Conservation (phyloP, 116 monocot species). For the Iris pallida region DNA sequence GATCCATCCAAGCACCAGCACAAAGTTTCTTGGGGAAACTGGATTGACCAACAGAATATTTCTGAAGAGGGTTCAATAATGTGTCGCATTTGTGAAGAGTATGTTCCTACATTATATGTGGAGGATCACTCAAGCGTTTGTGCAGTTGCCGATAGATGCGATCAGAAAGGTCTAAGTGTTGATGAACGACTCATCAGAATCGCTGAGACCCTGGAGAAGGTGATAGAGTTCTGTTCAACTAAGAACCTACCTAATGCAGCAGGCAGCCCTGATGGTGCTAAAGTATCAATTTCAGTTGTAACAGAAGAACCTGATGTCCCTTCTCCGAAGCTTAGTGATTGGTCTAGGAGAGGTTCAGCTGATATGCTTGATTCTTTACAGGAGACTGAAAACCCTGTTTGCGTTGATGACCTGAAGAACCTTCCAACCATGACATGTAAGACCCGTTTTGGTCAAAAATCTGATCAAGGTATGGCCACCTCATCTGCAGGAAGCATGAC, state of each 20-base stretch:
- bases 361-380: constrained; percentile 93
- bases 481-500: constrained; percentile 97
- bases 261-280: constrained; percentile 73
- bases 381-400: constrained; percentile 65
- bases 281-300: constrained; percentile 53
- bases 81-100: constrained; percentile 99
- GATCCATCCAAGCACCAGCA: constrained; percentile 69
- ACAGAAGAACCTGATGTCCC: constrained; percentile 71
- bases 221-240: constrained; percentile 48
- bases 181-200: constrained; percentile 84
- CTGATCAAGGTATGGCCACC: constrained; percentile 90
- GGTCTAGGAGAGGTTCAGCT: constrained; percentile 73
- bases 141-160: constrained; percentile 88
- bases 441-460: constrained; percentile 93
- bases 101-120: constrained; percentile 84
- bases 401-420: constrained; percentile 69
- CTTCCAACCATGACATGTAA: constrained; percentile 82
- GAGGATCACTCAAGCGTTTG: constrained; percentile 90
- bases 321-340: constrained; percentile 90
- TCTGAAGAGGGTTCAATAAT: constrained; percentile 84
- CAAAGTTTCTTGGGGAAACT: constrained; percentile 83
- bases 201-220: constrained; percentile 80
- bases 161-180: constrained; percentile 87
- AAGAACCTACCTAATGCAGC: constrained; percentile 50
- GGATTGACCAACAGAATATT: constrained; percentile 76